Conservation (phyloP, 176 grass and related monocot genomes). For the Carex myosuroides region DNA sequence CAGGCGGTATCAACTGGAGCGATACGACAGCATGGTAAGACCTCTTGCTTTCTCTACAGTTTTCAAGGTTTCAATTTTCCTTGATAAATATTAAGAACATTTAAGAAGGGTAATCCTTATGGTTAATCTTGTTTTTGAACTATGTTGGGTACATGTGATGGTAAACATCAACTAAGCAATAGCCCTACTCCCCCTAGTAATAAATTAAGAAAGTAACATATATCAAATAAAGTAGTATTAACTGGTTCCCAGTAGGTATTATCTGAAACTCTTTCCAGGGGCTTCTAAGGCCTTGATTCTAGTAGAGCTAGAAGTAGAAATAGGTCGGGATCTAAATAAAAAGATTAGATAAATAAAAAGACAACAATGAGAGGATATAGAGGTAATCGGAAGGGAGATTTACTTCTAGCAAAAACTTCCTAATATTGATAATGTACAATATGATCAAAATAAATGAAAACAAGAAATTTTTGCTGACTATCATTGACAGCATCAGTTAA, state of each 20-base stretch:
- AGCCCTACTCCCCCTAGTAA: background rate
- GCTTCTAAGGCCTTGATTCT: background rate
- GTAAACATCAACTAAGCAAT: background rate
- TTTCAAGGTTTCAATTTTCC: background rate
- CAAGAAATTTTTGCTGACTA: background rate
- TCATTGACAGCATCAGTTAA: background rate
- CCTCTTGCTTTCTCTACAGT: background rate
- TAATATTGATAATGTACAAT: background rate
- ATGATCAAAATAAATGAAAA: background rate
- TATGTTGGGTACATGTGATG: background rate
- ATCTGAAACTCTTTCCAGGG: background rate
- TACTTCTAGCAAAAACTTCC: background rate
- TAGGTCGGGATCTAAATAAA: background rate
- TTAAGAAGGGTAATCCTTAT: background rate
- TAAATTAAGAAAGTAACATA: background rate
- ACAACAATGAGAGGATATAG: background rate
- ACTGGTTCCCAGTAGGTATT: background rate
- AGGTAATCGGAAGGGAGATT: background rate
- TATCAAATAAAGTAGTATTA: background rate
- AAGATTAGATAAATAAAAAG: background rate
- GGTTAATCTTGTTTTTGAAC: background rate
- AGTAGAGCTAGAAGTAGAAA: background rate
- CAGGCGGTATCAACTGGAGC: slow-evolving; percentile 33
- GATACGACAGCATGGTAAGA: slow-evolving; percentile 50
- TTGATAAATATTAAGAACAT: background rate